Percentiles rank a stretch among this genome's conserved stretches.
Conservation (phyloP, 1,284 basidiomycete genomes). For the Ceratobasidium sp. region DNA sequence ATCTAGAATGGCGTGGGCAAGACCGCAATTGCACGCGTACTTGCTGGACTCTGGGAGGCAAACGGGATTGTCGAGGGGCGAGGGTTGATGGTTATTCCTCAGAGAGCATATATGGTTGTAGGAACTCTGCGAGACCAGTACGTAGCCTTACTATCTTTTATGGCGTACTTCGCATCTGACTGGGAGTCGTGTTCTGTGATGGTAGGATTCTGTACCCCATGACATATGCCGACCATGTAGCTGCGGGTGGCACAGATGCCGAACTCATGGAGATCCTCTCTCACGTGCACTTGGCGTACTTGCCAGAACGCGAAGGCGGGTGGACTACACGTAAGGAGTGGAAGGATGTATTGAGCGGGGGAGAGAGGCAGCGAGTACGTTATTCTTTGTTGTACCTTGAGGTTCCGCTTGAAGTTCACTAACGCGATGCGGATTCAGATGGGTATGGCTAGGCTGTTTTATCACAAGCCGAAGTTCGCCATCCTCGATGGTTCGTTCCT, state of each 20-base stretch:
- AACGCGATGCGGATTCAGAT: slow-evolving; percentile 65
- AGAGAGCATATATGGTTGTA: slow-evolving; percentile 90
- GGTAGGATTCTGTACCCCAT: slow-evolving; percentile 82
- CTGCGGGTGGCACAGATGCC: slow-evolving; percentile 71
- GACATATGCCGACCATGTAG: slow-evolving; percentile 81
- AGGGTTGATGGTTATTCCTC: slow-evolving; percentile 90
- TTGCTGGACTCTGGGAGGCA: slow-evolving; percentile 89
- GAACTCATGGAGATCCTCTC: slow-evolving; percentile 82
- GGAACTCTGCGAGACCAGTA: slow-evolving; percentile 90
- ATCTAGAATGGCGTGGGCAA: slow-evolving; percentile 87
- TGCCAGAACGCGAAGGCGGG: slow-evolving; percentile 90
- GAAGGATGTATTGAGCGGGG: slow-evolving; percentile 94
- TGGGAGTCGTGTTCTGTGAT: background rate
- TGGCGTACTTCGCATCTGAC: background rate
- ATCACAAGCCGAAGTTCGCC: slow-evolving; percentile 83
- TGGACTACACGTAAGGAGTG: slow-evolving; percentile 94
- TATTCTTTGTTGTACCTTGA: slow-evolving; percentile 1
- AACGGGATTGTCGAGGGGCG: slow-evolving; percentile 63
- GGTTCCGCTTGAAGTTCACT: no score
- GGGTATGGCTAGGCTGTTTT: slow-evolving; percentile 87
- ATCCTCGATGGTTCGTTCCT: slow-evolving; percentile 74
- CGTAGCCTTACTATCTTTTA: slow-evolving; percentile 53
- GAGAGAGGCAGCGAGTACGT: slow-evolving; percentile 91
- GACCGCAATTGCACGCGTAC: slow-evolving; percentile 89
- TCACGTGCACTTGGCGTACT: slow-evolving; percentile 86